Evolutionary conservation across 805 yeast species (phyloP).

Genomic region (Wickerhamomyces chambardii): DNA sequence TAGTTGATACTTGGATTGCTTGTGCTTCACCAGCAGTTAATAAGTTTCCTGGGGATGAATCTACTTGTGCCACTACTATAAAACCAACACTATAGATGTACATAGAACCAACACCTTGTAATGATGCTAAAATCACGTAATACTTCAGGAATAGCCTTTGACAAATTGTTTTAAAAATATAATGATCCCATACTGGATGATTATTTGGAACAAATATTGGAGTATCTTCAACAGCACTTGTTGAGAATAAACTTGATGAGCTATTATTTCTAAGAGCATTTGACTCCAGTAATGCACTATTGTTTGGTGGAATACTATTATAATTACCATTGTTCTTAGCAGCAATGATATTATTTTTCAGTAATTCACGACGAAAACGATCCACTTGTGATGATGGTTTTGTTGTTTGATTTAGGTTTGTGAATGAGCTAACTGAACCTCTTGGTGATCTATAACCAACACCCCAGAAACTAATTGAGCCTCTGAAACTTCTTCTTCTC

Average conservation of each 20-base stretch:
- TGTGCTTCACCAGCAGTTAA: slow-evolving; percentile 38
- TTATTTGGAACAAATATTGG: slow-evolving; percentile 18
- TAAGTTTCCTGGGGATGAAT: slow-evolving; percentile 15
- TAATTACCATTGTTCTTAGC: too few relatives aligned
- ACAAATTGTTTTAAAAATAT: slow-evolving; percentile 11
- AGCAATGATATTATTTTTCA: too few relatives aligned
- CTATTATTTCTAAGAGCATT: too few relatives aligned
- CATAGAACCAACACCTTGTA: slow-evolving; percentile 61
- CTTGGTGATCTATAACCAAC: slow-evolving; percentile 16
- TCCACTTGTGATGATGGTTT: not conserved
- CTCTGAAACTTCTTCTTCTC: slow-evolving; percentile 11
- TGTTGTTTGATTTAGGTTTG: not conserved
- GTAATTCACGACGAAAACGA: not conserved
- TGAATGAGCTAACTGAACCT: slow-evolving; percentile 1
- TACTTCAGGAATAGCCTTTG: slow-evolving; percentile 35
- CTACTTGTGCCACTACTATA: slow-evolving; percentile 42
- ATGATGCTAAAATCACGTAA: slow-evolving; percentile 43
- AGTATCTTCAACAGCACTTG: slow-evolving; percentile 17
- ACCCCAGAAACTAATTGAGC: slow-evolving; percentile 17
- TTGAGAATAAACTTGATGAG: not conserved
- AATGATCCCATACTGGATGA: slow-evolving; percentile 18
- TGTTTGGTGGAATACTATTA: too few relatives aligned
- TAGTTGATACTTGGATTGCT: slow-evolving; percentile 61
- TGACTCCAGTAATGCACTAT: too few relatives aligned
- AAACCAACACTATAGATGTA: slow-evolving; percentile 71